These are phyloP conservation scores for Fomitopsis palustris DNA, from an alignment of 1,284 basidiomycete genomes.

Conservation along the genomic window DNA sequence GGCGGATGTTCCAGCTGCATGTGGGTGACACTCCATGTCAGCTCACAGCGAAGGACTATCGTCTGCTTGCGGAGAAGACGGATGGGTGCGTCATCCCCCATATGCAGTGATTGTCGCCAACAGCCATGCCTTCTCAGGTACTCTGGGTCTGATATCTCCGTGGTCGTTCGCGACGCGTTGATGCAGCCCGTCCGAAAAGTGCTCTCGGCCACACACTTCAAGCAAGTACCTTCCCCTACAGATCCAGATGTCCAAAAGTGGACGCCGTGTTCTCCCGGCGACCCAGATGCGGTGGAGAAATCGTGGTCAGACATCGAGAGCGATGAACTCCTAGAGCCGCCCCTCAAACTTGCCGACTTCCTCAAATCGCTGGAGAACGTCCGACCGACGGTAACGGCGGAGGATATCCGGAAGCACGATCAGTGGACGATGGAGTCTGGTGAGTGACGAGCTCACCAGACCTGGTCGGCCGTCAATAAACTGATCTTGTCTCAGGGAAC, in stretches of 20 bases:
- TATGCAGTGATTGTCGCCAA: not conserved
- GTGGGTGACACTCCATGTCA: slow-evolving; percentile 91
- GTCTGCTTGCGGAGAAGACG: slow-evolving; percentile 79
- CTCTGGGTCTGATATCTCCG: slow-evolving; percentile 94
- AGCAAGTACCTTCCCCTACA: slow-evolving; percentile 42
- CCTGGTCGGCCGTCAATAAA: not conserved
- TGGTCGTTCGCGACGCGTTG: slow-evolving; percentile 93
- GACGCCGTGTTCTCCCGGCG: slow-evolving; percentile 97
- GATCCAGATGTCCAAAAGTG: slow-evolving; percentile 46
- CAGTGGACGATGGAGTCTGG: slow-evolving; percentile 91
- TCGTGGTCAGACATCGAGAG: slow-evolving; percentile 91
- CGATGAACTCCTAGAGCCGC: slow-evolving; percentile 88
- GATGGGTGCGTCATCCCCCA: slow-evolving; percentile 60
- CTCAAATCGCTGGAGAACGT: slow-evolving; percentile 80
- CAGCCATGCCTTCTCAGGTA: slow-evolving; percentile 44
- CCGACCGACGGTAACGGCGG: slow-evolving; percentile 85
- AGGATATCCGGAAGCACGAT: slow-evolving; percentile 89
- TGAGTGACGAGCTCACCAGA: slow-evolving; percentile 15
- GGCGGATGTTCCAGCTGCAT: slow-evolving; percentile 96
- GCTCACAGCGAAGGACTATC: slow-evolving; percentile 79
- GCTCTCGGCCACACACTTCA: slow-evolving; percentile 94
- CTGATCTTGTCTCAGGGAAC: slow-evolving; percentile 29
- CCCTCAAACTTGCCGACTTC: slow-evolving; percentile 81
- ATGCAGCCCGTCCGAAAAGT: slow-evolving; percentile 99
- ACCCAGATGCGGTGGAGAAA: slow-evolving; percentile 84